Base-by-base conservation (phyloP, 176 grass and related monocot genomes). In the Lolium rigidum region DNA sequence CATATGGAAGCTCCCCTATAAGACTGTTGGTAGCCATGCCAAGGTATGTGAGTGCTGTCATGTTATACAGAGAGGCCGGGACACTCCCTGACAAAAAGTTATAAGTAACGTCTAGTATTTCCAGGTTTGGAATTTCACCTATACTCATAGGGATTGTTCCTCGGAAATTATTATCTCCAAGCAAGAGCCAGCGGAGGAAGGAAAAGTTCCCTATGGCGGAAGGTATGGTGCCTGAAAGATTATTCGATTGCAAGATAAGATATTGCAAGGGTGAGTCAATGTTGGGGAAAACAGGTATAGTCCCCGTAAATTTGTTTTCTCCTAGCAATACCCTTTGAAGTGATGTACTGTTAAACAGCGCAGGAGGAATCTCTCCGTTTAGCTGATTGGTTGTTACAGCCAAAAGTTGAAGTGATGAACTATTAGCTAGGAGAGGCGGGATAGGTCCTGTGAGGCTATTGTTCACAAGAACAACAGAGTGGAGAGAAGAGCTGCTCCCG, bases 51-150 rank as follows among this genome's bases (percentile, higher is more conserved):
- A 91, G 39, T 10, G 77, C 8, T 46, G 90, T 82, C 5, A 85
- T 82, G 83, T 91, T 91, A 70, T 88, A 91, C 12, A 88, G 11
- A 44, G 86, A 85, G 31, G 9, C 3, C 8, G 89, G 84, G 55
- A 90, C 24, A 41, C 44, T 60, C 6, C 21, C 79, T 11, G 20
- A 18, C 7, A 51, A 86, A 59, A 1, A 6, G 59, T 90, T 70
- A 13, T 74, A 83, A 60, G 2, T 35, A 15, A 70, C 1, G 4
- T 86, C 83, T 26, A 85, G 9, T 5, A 4, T 10, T 65, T 86
- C 9, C 14, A 92, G 48, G 13, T 59, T 50, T 22, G 65, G 62
- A 24, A 85, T 68, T 11, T 25, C 54, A n/a, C 22, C 54, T 58
- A 79, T 60, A 12, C 76, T 80, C 76, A 6, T 22, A 2, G 76